Conservation (phyloP, 805 yeast species). For the Yamadazyma paraphyllophila region DNA sequence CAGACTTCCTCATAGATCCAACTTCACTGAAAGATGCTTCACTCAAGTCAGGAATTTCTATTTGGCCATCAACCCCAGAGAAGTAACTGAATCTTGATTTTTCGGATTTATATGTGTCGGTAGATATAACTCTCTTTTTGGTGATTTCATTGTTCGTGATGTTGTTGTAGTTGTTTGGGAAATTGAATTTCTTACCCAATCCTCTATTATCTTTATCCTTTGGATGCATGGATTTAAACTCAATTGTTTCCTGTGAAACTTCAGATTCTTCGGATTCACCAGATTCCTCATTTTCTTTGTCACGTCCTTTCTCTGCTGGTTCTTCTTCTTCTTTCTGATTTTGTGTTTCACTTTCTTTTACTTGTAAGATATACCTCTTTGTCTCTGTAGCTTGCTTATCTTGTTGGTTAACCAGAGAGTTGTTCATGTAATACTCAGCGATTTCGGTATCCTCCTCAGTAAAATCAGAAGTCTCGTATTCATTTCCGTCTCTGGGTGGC, state of each 20-base stretch:
- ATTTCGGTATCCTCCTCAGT: constrained; percentile 1
- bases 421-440: constrained; percentile 20
- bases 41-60: constrained; percentile 41
- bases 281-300: constrained; percentile 4
- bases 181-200: constrained; percentile 33
- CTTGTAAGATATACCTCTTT: background rate
- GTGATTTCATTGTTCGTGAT: constrained; percentile 30
- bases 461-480: constrained; percentile 3
- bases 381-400: background rate
- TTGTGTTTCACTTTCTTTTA: constrained; percentile 7
- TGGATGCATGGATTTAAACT: constrained; percentile 5
- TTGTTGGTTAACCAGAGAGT: constrained; percentile 6
- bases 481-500: background rate
- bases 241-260: constrained; percentile 7
- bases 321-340: constrained; percentile 10
- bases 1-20: constrained; percentile 11
- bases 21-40: constrained; percentile 19
- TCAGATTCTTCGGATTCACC: constrained; percentile 10
- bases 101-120: constrained; percentile 15
- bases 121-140: constrained; percentile 14
- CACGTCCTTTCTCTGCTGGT: constrained; percentile 5
- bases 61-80: constrained; percentile 29
- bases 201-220: constrained; percentile 30
- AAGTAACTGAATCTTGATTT: constrained; percentile 17
- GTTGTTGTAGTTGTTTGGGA: constrained; percentile 35